Evolutionary conservation across 2,329 filamentous ascomycete genomes (phyloP).

Genomic region (Huntiella omanensis): DNA sequence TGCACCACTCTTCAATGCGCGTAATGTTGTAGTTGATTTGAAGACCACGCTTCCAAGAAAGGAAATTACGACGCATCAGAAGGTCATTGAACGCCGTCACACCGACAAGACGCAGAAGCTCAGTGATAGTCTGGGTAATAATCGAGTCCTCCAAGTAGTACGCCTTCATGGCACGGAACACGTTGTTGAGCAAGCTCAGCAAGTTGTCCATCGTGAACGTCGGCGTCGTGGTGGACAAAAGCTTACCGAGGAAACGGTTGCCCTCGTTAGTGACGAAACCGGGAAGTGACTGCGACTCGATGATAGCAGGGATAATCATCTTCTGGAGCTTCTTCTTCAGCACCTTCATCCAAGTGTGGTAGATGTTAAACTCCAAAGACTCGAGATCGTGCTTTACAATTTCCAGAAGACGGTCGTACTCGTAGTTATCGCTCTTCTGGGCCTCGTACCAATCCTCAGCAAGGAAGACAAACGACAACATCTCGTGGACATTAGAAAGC

Average conservation of each 20-base stretch:
- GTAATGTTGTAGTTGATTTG: constrained; percentile 99
- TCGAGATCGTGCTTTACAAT: constrained; percentile 99
- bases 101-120: constrained; percentile 79
- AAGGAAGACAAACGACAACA: constrained; percentile 98
- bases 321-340: constrained; percentile 98
- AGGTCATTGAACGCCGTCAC: constrained; percentile 98
- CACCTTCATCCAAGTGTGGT: constrained; percentile 99
- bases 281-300: constrained; percentile 93
- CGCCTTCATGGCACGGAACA: constrained; percentile 96
- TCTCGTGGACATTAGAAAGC: constrained; percentile 98
- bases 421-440: constrained; percentile 97
- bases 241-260: constrained; percentile 93
- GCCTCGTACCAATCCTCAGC: constrained; percentile 99
- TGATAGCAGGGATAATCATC: constrained; percentile 99
- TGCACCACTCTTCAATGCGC: constrained; percentile 98
- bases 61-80: constrained; percentile 92
- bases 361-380: constrained; percentile 98
- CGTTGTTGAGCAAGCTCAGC: constrained; percentile 84
- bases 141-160: constrained; percentile 95
- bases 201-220: constrained; percentile 99
- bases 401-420: constrained; percentile 91
- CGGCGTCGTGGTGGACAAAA: constrained; percentile 72
- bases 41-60: constrained; percentile 96
- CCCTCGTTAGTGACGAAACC: constrained; percentile 98
- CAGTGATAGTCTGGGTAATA: constrained; percentile 86